These are phyloP conservation scores for Astragalus membranaceus DNA, from an alignment of 306 rosid species.

Conservation along the genomic window DNA sequence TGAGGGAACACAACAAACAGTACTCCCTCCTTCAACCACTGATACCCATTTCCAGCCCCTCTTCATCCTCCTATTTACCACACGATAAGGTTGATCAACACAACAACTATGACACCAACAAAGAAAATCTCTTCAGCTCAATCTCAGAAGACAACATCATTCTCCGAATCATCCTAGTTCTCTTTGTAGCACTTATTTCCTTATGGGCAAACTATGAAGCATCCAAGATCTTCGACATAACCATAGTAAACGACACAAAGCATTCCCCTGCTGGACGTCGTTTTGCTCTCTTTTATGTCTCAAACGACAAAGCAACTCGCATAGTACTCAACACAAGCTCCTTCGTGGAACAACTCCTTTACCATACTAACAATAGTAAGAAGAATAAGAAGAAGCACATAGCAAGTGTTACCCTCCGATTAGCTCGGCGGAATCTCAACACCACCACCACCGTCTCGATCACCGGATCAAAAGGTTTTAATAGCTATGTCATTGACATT, in stretches of 20 bases:
- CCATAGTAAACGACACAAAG: conserved; percentile 36
- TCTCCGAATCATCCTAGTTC: conserved; percentile 24
- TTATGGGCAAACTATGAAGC: conserved; percentile 61
- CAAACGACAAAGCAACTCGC: conserved; percentile 52
- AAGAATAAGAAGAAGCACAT: conserved; percentile 37
- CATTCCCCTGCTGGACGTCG: conserved; percentile 31
- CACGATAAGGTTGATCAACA: not conserved
- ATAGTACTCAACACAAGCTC: conserved; percentile 45
- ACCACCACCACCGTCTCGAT: not conserved
- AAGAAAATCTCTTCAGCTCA: not conserved
- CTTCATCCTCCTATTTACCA: not conserved
- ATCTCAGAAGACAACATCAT: conserved; percentile 13
- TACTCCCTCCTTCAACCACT: conserved; percentile 24
- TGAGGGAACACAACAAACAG: conserved; percentile 9
- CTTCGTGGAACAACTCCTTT: conserved; percentile 39
- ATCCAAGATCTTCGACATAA: conserved; percentile 50
- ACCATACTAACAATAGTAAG: not conserved
- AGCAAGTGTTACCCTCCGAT: conserved; percentile 40
- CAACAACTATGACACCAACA: not conserved
- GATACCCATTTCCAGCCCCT: conserved; percentile 2
- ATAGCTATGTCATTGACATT: conserved; percentile 30
- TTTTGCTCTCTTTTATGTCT: conserved; percentile 52
- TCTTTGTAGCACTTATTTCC: conserved; percentile 33
- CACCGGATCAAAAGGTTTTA: not conserved
- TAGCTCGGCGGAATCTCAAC: conserved; percentile 17